Percentiles rank a stretch among this genome's conserved stretches.
These are phyloP conservation scores for Neonectria hederae DNA, from an alignment of 2,329 filamentous ascomycete genomes.

Conservation along the genomic window DNA sequence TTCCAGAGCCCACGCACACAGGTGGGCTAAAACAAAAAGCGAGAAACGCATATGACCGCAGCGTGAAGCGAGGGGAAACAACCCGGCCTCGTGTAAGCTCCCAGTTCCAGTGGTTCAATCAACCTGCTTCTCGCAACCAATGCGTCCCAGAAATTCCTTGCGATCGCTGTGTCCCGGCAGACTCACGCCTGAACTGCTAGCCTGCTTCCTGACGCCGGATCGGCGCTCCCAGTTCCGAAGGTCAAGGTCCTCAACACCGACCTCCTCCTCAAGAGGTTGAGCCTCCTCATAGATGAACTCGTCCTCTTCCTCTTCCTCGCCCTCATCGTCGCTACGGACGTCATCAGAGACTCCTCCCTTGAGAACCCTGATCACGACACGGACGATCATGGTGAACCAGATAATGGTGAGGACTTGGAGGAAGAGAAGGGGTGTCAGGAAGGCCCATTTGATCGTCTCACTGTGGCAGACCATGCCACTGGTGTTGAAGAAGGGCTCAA, in stretches of 20 bases:
- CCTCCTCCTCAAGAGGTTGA: conserved; percentile 74
- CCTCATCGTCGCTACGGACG: conserved; percentile 80
- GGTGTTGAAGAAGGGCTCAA: conserved; percentile 78
- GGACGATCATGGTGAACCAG: conserved; percentile 91
- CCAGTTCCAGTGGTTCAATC: conserved; percentile 47
- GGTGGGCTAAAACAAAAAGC: conserved; percentile 16
- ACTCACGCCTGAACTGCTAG: conserved; percentile 67
- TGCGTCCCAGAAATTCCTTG: conserved; percentile 83
- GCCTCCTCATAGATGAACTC: conserved; percentile 65
- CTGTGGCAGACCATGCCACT: conserved; percentile 84
- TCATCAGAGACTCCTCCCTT: conserved; percentile 84
- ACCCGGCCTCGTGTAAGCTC: conserved; percentile 33
- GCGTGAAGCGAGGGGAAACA: conserved; percentile 20
- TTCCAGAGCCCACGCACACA: conserved; percentile 3
- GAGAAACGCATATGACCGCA: conserved; percentile 25
- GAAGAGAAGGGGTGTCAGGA: conserved; percentile 78
- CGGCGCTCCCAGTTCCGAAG: conserved; percentile 71
- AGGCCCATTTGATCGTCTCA: conserved; percentile 75
- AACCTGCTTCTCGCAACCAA: conserved; percentile 83
- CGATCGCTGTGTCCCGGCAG: conserved; percentile 77
- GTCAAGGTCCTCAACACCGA: conserved; percentile 76
- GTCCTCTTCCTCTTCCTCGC: conserved; percentile 68
- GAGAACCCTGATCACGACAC: conserved; percentile 83
- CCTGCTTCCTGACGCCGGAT: conserved; percentile 63
- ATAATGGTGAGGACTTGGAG: conserved; percentile 83